phyloP scores from a whole-genome alignment of 257 asterid genomes.

The Salvia splendens region DNA sequence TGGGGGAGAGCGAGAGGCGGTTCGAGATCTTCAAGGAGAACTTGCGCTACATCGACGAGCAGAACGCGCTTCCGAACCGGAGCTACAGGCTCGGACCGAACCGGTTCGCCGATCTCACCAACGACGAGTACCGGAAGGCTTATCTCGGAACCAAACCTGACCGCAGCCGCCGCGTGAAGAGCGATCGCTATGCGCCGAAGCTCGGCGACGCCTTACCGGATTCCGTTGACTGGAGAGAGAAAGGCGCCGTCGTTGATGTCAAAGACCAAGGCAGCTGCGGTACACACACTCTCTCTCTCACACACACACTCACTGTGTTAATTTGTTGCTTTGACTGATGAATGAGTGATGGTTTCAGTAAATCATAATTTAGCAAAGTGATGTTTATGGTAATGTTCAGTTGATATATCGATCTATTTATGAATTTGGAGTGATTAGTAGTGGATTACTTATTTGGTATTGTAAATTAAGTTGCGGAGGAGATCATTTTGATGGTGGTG shows the following conservation, averaged over 20 bases:
- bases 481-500: not conserved
- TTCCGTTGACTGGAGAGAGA: constrained; percentile 74
- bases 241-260: constrained; percentile 64
- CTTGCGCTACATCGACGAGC: constrained; percentile 62
- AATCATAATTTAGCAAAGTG: too few relatives aligned
- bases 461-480: too few relatives aligned
- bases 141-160: constrained; percentile 52
- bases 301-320: too few relatives aligned
- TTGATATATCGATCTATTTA: too few relatives aligned
- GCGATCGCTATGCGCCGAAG: constrained; percentile 47
- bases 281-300: constrained; percentile 19
- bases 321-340: not conserved
- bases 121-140: constrained; percentile 60
- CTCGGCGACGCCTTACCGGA: constrained; percentile 64
- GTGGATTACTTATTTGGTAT: too few relatives aligned
- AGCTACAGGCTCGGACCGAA: constrained; percentile 61
- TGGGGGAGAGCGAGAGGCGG: constrained; percentile 67
- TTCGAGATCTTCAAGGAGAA: constrained; percentile 75
- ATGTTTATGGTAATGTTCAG: too few relatives aligned
- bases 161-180: constrained; percentile 33
- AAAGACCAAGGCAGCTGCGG: constrained; percentile 88
- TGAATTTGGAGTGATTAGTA: too few relatives aligned
- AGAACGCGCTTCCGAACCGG: constrained; percentile 50
- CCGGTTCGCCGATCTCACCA: constrained; percentile 74
- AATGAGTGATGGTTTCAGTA: too few relatives aligned